Evolutionary conservation across 768 basidiomycete genomes (phyloP).

Genomic region (Fomitopsis pulvina): DNA sequence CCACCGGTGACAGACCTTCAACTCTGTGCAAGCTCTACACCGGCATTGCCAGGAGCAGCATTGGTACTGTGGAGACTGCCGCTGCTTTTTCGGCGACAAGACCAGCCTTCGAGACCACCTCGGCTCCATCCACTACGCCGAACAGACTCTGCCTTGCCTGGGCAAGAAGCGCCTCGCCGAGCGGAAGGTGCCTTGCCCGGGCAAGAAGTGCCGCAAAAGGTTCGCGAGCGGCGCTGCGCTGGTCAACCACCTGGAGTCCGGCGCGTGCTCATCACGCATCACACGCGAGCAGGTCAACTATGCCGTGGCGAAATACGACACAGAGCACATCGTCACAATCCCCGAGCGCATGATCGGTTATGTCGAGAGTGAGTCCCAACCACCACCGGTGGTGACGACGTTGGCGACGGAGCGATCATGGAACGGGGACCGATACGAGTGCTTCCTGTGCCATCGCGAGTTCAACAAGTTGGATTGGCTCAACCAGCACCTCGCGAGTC

Average conservation of each 20-base stretch:
- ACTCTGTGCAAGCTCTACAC: slow-evolving; percentile 23
- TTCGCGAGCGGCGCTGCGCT: slow-evolving; percentile 54
- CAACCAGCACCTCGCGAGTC: slow-evolving; percentile 61
- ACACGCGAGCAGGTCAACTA: slow-evolving; percentile 32
- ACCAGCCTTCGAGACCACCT: slow-evolving; percentile 42
- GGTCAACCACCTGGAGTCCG: slow-evolving; percentile 57
- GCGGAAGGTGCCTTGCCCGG: slow-evolving; percentile 30
- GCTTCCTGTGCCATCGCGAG: slow-evolving; percentile 49
- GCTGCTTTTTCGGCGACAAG: slow-evolving; percentile 34
- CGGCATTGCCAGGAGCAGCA: slow-evolving; percentile 25
- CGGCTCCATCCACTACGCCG: slow-evolving; percentile 44
- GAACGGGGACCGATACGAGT: slow-evolving; percentile 48
- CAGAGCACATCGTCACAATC: slow-evolving; percentile 44
- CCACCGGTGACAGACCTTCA: slow-evolving; percentile 28
- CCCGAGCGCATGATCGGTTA: slow-evolving; percentile 43
- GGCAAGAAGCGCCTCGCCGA: too few species aligned
- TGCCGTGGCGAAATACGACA: slow-evolving; percentile 38
- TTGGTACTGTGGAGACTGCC: slow-evolving; percentile 40
- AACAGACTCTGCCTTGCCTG: too few species aligned
- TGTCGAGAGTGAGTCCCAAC: neutral
- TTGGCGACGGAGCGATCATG: slow-evolving; percentile 32
- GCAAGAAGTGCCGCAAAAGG: slow-evolving; percentile 33
- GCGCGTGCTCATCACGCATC: slow-evolving; percentile 46
- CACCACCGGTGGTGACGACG: slow-evolving; percentile 28
- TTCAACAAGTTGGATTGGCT: slow-evolving; percentile 38